Evolutionary conservation across 805 yeast species (phyloP).

Genomic region (Debaryomyces tyrocola): DNA sequence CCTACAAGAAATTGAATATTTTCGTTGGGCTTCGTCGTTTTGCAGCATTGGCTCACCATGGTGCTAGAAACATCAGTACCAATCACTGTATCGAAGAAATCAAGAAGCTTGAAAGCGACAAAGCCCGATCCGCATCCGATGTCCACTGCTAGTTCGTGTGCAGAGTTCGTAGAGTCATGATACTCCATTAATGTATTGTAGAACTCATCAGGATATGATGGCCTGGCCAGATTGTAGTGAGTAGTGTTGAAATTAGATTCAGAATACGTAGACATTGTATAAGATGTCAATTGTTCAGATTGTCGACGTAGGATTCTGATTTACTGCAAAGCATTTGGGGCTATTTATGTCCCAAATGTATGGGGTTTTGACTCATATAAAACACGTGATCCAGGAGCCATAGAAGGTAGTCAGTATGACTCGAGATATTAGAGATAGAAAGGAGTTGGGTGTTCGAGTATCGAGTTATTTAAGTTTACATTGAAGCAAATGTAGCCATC

Average conservation of each 20-base stretch:
- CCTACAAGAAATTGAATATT: constrained; percentile 21
- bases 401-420: too few species aligned
- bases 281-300: background rate
- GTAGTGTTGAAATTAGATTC: constrained; percentile 50
- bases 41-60: constrained; percentile 23
- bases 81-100: constrained; percentile 47
- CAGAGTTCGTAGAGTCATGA: constrained; percentile 8
- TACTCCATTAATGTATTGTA: constrained; percentile 15
- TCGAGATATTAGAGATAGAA: too few species aligned
- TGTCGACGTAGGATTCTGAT: background rate
- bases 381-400: too few species aligned
- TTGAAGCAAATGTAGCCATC: too few species aligned
- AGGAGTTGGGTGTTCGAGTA: too few species aligned
- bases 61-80: constrained; percentile 54
- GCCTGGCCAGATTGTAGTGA: constrained; percentile 60
- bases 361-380: too few species aligned
- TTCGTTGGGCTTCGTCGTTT: constrained; percentile 10
- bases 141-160: constrained; percentile 49
- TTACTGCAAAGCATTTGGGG: too few species aligned
- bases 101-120: constrained; percentile 55
- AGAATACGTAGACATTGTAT: constrained; percentile 63
- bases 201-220: constrained; percentile 54
- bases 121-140: constrained; percentile 83
- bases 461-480: too few species aligned
- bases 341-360: too few species aligned